Percentiles rank a stretch among this genome's conserved stretches.
Evolutionary conservation across 352 stramenopile genomes (phyloP).

Genomic region (Phytopythium litorale): DNA sequence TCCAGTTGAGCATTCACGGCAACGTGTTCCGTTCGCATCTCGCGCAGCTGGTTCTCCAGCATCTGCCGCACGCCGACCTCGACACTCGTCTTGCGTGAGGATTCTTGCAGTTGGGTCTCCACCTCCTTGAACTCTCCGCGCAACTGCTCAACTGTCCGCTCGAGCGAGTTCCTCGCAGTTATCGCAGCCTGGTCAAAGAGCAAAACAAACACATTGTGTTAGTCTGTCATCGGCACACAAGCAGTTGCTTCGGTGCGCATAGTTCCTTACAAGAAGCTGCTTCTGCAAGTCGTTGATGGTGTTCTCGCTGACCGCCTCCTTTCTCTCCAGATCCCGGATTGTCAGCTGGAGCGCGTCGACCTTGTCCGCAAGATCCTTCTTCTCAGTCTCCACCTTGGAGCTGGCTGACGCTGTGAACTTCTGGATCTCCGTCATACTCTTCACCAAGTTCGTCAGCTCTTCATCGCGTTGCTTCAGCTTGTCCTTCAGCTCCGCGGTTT

Average conservation of each 20-base stretch:
- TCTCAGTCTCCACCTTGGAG: constrained; percentile 62
- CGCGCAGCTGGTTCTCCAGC: constrained; percentile 63
- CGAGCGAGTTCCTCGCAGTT: neutral
- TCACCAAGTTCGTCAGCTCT: constrained; percentile 61
- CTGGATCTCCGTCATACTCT: constrained; percentile 72
- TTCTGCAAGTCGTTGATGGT: constrained; percentile 45
- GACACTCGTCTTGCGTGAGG: constrained; percentile 48
- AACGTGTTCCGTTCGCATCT: constrained; percentile 69
- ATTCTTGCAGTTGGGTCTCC: constrained; percentile 52
- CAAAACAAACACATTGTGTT: constrained; percentile 3
- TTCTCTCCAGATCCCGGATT: constrained; percentile 45
- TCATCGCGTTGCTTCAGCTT: constrained; percentile 67
- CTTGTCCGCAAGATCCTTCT: constrained; percentile 61
- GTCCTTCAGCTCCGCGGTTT: constrained; percentile 46
- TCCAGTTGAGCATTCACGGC: constrained; percentile 81
- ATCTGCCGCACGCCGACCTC: constrained; percentile 64
- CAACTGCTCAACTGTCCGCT: constrained; percentile 25
- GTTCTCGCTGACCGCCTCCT: constrained; percentile 37
- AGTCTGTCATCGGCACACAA: neutral
- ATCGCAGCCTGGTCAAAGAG: constrained; percentile 3
- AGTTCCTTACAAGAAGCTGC: constrained; percentile 38
- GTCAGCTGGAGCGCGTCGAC: constrained; percentile 47
- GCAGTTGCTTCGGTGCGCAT: neutral
- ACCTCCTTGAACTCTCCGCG: constrained; percentile 36
- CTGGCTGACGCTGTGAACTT: constrained; percentile 64